Evolutionary conservation across 2,329 filamentous ascomycete species (phyloP).

Genomic region (Pyricularia pennisetigena): DNA sequence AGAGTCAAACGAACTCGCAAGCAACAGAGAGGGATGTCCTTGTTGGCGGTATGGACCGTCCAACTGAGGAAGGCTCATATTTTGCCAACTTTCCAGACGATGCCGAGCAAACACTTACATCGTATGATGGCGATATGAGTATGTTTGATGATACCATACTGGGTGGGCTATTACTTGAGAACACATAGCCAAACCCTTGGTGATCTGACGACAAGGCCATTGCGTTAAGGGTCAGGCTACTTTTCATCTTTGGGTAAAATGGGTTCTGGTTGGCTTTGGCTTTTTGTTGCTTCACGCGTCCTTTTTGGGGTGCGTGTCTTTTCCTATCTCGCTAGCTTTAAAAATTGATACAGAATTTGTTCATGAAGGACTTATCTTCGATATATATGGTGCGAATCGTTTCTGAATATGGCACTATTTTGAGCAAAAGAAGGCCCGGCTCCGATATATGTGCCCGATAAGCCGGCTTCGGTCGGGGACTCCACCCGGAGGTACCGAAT

Average conservation of each 20-base stretch:
- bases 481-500: neutral
- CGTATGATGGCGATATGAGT: neutral
- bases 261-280: neutral
- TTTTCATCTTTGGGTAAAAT: neutral
- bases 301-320: neutral
- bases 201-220: neutral
- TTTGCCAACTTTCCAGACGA: constrained; percentile 5
- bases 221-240: neutral
- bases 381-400: neutral
- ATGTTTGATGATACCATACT: neutral
- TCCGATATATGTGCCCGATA: neutral
- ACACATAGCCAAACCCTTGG: neutral
- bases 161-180: neutral
- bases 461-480: neutral
- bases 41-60: constrained; percentile 16
- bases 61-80: neutral
- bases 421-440: neutral
- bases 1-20: neutral
- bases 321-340: neutral
- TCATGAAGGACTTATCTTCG: neutral
- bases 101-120: neutral
- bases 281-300: neutral
- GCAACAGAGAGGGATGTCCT: constrained; percentile 13
- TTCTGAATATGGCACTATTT: neutral
- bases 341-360: neutral